These are phyloP conservation scores for Fusarium sp. DNA, from an alignment of 2,329 filamentous ascomycete genomes.

Conservation along the genomic window DNA sequence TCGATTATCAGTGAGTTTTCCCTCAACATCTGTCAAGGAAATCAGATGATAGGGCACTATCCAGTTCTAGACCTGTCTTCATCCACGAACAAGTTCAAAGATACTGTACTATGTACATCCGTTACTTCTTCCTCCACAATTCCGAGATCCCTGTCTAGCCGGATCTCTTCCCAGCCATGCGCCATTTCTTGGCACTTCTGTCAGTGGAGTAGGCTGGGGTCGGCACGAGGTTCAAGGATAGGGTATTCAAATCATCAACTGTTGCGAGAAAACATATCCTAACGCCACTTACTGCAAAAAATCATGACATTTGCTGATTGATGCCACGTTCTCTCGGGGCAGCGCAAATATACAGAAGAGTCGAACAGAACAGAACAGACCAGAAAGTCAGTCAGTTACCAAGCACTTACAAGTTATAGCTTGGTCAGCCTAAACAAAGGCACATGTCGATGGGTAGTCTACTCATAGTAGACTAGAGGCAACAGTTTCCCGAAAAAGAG, in stretches of 20 bases:
- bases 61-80: background rate
- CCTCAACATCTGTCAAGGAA: background rate
- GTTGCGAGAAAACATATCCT: constrained; percentile 1
- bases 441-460: constrained; percentile 29
- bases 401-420: background rate
- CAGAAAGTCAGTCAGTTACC: background rate
- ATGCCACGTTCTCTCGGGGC: background rate
- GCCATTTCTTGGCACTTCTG: constrained; percentile 43
- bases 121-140: constrained; percentile 33
- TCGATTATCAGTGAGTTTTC: background rate
- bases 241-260: constrained; percentile 14
- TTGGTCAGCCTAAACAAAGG: constrained; percentile 31
- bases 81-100: background rate
- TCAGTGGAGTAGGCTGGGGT: constrained; percentile 27
- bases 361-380: constrained; percentile 2
- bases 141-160: constrained; percentile 39
- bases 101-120: background rate
- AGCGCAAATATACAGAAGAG: background rate
- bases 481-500: constrained; percentile 18
- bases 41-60: background rate
- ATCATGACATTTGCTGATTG: background rate
- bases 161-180: constrained; percentile 37
- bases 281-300: background rate
- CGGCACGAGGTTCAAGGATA: constrained; percentile 25
- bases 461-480: background rate